Base-by-base conservation (phyloP, 129 eudicot species). In the Flaveria brownii region DNA sequence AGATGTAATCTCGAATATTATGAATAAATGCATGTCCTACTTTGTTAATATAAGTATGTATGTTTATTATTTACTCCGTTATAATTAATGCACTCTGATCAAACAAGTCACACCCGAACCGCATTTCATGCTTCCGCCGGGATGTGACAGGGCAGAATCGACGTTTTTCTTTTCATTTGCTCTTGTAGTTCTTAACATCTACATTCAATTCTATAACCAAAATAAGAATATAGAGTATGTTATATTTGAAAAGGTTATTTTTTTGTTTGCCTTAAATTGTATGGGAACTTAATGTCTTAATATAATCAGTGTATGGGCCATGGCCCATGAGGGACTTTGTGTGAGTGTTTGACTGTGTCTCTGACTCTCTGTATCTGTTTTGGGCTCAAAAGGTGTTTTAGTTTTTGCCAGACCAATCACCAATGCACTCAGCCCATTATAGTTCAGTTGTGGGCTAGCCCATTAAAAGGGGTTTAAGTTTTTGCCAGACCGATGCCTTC, bases 121-220 rank as follows among this genome's bases (percentile, higher is more conserved):
- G n/a, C n/a, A n/a, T n/a, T n/a, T n/a, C n/a, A n/a, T n/a, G n/a
- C n/a, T n/a, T n/a, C n/a, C n/a, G n/a, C n/a, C n/a, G n/a, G n/a
- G n/a, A n/a, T n/a, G n/a, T n/a, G n/a, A n/a, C n/a, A 30, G 73
- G 63, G 9, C n/a, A 20, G 13, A 67, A 56, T 73, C 16, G 45
- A 80, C 33, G 42, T 43, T 18, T 17, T 74, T 16, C 25, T 56
- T 59, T 43, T 45, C 0, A 0, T 17, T n/a, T 43, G 39, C 6
- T 36, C 1, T 36, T 4, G 41, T 36, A 36, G 7, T 36, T 36
- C 0, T 36, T 36, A 5, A 0, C 41, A 36, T 36, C 41, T 36
- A 36, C 41, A 36, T 36, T 36, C 41, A 36, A 5, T 36, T 39
- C 3, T 49, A 2, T 49, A 1, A 49, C 13, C n/a, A 4, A 2